Percentiles rank a stretch among this genome's conserved stretches.
phyloP scores from a whole-genome alignment of 495 filamentous ascomycete genomes.

The Immersiella caudata region DNA sequence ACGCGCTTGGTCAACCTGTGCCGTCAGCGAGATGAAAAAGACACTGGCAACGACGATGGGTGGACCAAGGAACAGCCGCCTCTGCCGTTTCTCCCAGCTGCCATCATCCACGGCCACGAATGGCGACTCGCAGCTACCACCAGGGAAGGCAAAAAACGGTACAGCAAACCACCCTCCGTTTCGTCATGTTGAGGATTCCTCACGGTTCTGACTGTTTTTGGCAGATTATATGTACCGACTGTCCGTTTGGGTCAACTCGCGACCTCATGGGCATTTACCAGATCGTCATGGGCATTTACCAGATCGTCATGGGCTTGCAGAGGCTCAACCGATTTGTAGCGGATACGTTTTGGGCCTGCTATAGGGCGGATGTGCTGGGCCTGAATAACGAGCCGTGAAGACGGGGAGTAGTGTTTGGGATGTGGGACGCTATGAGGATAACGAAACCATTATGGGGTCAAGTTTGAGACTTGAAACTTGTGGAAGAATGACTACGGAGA shows the following conservation, averaged over 20 bases:
- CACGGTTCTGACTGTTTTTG: slow-evolving; percentile 6
- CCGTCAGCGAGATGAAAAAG: slow-evolving; percentile 2
- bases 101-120: slow-evolving; percentile 10
- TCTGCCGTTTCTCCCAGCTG: slow-evolving; percentile 6
- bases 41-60: slow-evolving; percentile 1
- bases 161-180: slow-evolving; percentile 1
- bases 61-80: slow-evolving; percentile 7
- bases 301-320: slow-evolving; percentile 7
- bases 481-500: no score
- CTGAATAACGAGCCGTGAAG: slow-evolving; percentile 5
- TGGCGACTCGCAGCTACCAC: slow-evolving; percentile 5
- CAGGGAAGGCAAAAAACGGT: slow-evolving; percentile 8
- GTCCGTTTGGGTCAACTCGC: slow-evolving; percentile 8
- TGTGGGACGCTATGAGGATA: no score
- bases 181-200: slow-evolving; percentile 4
- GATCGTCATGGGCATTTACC: slow-evolving; percentile 9
- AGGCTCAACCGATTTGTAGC: slow-evolving; percentile 8
- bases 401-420: background rate
- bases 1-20: slow-evolving; percentile 10
- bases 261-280: no score
- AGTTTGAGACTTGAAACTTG: no score
- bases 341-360: slow-evolving; percentile 4
- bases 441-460: no score
- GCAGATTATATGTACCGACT: slow-evolving; percentile 8
- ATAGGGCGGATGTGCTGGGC: slow-evolving; percentile 5